Evolutionary conservation across 2,329 filamentous ascomycete genomes (phyloP).

Genomic region (Lasiodiplodia sp.): DNA sequence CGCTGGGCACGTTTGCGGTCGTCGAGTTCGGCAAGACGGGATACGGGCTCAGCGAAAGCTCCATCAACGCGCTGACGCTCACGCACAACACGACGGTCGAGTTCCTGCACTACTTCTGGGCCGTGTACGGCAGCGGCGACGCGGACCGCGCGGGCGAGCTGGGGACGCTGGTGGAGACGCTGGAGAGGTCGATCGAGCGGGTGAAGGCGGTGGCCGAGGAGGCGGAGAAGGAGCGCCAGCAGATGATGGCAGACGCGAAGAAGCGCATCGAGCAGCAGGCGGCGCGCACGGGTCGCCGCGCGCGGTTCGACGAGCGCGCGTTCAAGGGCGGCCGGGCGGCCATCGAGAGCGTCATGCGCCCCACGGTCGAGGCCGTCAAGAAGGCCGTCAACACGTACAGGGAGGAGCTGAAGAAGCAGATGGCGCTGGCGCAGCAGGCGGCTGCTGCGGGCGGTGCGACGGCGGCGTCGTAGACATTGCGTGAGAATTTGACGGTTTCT

Average conservation of each 20-base stretch:
- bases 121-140: conserved; percentile 87
- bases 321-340: conserved; percentile 72
- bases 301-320: conserved; percentile 64
- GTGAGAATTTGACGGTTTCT: background rate
- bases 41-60: conserved; percentile 47
- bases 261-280: conserved; percentile 68
- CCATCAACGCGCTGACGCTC: conserved; percentile 69
- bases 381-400: conserved; percentile 76
- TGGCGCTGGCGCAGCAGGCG: conserved; percentile 35
- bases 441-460: background rate
- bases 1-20: conserved; percentile 36
- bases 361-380: conserved; percentile 73
- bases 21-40: conserved; percentile 40
- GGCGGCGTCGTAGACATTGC: background rate
- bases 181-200: conserved; percentile 77
- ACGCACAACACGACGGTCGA: conserved; percentile 94
- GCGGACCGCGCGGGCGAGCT: conserved; percentile 81
- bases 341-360: conserved; percentile 77
- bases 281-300: conserved; percentile 75
- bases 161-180: conserved; percentile 80
- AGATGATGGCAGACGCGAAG: conserved; percentile 67
- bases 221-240: conserved; percentile 76
- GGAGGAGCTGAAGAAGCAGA: conserved; percentile 70
- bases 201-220: conserved; percentile 81
- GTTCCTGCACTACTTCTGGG: conserved; percentile 98